Evolutionary conservation across 2,329 filamentous ascomycete species (phyloP).

Genomic region (Diplodia scrobiculata): DNA sequence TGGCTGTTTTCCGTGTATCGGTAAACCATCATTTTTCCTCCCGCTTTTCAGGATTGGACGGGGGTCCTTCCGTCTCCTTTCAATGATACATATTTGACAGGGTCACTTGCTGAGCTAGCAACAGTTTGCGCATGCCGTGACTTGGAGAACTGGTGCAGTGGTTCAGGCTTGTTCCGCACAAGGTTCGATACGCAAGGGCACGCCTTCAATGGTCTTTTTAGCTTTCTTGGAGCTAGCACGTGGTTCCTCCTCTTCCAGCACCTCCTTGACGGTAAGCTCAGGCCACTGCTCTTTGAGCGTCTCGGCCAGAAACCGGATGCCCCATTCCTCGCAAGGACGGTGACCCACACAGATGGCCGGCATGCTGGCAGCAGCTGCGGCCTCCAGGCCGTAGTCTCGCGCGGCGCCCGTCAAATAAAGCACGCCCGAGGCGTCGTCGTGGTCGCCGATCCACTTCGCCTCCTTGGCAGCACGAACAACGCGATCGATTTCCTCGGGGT

Average conservation of each 20-base stretch:
- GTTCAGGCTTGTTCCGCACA: constrained; percentile 39
- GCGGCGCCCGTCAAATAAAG: constrained; percentile 47
- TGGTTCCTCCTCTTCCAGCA: constrained; percentile 42
- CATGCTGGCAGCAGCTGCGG: constrained; percentile 40
- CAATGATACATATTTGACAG: constrained; percentile 25
- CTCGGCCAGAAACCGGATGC: constrained; percentile 42
- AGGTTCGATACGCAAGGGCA: background rate
- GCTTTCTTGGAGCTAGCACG: background rate
- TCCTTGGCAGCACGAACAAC: constrained; percentile 39
- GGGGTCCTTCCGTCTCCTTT: background rate
- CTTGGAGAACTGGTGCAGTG: background rate
- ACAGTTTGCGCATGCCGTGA: background rate
- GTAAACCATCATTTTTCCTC: constrained; percentile 8
- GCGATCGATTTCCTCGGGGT: constrained; percentile 42
- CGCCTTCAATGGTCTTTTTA: background rate
- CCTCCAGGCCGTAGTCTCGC: constrained; percentile 39
- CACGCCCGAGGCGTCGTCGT: constrained; percentile 37
- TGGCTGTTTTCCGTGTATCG: constrained; percentile 12
- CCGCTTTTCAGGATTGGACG: constrained; percentile 8
- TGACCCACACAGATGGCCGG: constrained; percentile 47
- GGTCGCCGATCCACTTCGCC: constrained; percentile 34
- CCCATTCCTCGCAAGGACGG: constrained; percentile 46
- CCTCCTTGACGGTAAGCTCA: constrained; percentile 38
- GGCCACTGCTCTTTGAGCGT: constrained; percentile 40
- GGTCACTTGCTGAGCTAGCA: background rate